Evolutionary conservation across 129 eudicot species (phyloP).

Genomic region (Flaveria linearis): DNA sequence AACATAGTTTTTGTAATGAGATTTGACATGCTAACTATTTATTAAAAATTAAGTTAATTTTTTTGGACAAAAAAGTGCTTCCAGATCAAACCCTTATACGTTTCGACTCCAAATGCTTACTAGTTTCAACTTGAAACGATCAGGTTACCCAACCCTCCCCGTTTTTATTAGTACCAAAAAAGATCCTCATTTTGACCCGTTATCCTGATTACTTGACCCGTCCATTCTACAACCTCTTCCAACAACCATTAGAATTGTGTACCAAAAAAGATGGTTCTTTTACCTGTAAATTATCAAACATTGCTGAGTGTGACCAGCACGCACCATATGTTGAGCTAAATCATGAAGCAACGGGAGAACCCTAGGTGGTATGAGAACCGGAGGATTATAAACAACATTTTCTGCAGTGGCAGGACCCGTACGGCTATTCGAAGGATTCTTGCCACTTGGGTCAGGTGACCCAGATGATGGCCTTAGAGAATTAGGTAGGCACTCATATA

Average conservation of each 20-base stretch:
- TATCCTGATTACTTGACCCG: neutral
- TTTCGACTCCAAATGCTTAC: no score
- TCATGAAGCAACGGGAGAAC: constrained; percentile 87
- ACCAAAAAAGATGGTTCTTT: neutral
- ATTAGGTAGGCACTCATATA: constrained; percentile 91
- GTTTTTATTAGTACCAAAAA: no score
- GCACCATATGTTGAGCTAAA: constrained; percentile 87
- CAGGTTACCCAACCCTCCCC: no score
- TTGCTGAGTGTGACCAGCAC: constrained; percentile 80
- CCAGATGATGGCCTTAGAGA: constrained; percentile 93
- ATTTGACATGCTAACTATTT: neutral
- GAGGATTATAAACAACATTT: constrained; percentile 81
- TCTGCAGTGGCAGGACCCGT: constrained; percentile 50
- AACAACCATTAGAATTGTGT: neutral
- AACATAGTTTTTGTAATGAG: neutral
- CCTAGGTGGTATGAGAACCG: constrained; percentile 87
- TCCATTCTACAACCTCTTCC: neutral
- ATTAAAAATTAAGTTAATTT: neutral
- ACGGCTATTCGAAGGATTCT: constrained; percentile 57
- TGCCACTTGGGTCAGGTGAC: constrained; percentile 64
- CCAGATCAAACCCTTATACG: no score
- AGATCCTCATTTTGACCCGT: neutral
- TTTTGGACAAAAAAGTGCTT: no score
- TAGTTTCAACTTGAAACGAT: no score
- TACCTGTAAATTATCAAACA: constrained; percentile 80